A percentile compares a stretch with the other conserved stretches of the same genome.
Conservation (phyloP, 805 yeast genomes). For the Candida xyloterini region DNA sequence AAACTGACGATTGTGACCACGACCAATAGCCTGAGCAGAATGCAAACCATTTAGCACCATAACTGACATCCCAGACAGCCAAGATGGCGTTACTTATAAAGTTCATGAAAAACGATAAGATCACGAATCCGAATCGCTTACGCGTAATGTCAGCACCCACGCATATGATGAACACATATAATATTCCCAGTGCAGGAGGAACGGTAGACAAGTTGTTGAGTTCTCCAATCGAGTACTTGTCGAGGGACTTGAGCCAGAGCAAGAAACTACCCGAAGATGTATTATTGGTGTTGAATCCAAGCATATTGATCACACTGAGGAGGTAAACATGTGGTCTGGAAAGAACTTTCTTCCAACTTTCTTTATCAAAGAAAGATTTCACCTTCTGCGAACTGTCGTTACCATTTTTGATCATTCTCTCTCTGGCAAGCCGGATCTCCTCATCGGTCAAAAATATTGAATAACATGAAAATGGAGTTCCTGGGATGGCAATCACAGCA, state of each 20-base stretch:
- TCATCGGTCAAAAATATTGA: conserved; percentile 53
- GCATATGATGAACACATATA: conserved; percentile 44
- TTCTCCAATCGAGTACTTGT: conserved; percentile 40
- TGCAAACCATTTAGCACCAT: conserved; percentile 63
- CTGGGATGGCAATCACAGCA: conserved; percentile 47
- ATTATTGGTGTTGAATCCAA: conserved; percentile 63
- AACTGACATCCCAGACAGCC: conserved; percentile 58
- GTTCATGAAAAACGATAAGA: conserved; percentile 52
- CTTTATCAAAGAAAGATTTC: conserved; percentile 36
- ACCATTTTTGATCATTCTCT: conserved; percentile 37
- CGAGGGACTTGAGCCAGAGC: conserved; percentile 58
- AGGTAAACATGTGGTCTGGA: conserved; percentile 61
- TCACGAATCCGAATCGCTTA: conserved; percentile 53
- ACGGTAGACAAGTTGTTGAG: conserved; percentile 51
- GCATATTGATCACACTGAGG: conserved; percentile 49
- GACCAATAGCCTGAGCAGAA: conserved; percentile 58
- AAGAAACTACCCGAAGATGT: conserved; percentile 54
- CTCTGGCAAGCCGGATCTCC: conserved; percentile 52
- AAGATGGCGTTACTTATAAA: conserved; percentile 51
- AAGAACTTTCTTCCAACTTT: conserved; percentile 52
- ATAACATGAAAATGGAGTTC: conserved; percentile 58
- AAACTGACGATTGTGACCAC: conserved; percentile 62
- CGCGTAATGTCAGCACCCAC: conserved; percentile 52
- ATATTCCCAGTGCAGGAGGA: conserved; percentile 59
- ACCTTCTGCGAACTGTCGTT: conserved; percentile 27